phyloP scores from a whole-genome alignment of 2,329 filamentous ascomycete species.

The Fusarium metavorans region DNA sequence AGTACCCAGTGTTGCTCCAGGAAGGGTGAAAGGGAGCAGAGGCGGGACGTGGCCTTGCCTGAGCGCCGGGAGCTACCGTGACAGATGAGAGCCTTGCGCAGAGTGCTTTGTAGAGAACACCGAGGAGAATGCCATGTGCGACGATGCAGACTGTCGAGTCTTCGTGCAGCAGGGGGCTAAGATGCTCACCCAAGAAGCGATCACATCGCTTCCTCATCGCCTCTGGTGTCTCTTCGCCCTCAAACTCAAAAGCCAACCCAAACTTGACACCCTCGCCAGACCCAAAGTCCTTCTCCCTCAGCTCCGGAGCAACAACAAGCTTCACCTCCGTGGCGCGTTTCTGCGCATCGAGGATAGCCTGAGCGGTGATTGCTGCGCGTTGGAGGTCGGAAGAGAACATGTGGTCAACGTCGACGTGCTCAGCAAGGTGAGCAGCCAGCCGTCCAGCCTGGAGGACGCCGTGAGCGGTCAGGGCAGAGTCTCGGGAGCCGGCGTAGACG shows the following conservation, averaged over 20 bases:
- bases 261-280: slow-evolving; percentile 75
- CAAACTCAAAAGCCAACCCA: slow-evolving; percentile 49
- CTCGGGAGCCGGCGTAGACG: slow-evolving; percentile 82
- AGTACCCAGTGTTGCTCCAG: slow-evolving; percentile 68
- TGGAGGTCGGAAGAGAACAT: slow-evolving; percentile 84
- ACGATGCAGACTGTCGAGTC: slow-evolving; percentile 62
- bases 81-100: slow-evolving; percentile 61
- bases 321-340: slow-evolving; percentile 33
- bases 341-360: slow-evolving; percentile 72
- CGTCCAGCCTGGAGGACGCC: slow-evolving; percentile 82
- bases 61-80: slow-evolving; percentile 30
- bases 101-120: slow-evolving; percentile 74
- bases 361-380: slow-evolving; percentile 78
- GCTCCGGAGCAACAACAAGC: slow-evolving; percentile 50
- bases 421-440: slow-evolving; percentile 72
- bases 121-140: slow-evolving; percentile 86
- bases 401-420: slow-evolving; percentile 60
- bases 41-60: slow-evolving; percentile 17
- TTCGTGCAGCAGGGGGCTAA: slow-evolving; percentile 64
- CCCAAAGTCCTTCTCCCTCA: slow-evolving; percentile 83
- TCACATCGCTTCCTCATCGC: slow-evolving; percentile 75
- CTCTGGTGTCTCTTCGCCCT: slow-evolving; percentile 74
- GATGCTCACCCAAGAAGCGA: slow-evolving; percentile 72
- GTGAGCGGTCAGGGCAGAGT: slow-evolving; percentile 85
- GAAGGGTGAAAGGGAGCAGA: slow-evolving; percentile 42